Evolutionary conservation across 1,284 basidiomycete genomes (phyloP), one percentile per base, ranked within the genome.

Genomic region (Cutaneotrichosporon spelunceum): DNA sequence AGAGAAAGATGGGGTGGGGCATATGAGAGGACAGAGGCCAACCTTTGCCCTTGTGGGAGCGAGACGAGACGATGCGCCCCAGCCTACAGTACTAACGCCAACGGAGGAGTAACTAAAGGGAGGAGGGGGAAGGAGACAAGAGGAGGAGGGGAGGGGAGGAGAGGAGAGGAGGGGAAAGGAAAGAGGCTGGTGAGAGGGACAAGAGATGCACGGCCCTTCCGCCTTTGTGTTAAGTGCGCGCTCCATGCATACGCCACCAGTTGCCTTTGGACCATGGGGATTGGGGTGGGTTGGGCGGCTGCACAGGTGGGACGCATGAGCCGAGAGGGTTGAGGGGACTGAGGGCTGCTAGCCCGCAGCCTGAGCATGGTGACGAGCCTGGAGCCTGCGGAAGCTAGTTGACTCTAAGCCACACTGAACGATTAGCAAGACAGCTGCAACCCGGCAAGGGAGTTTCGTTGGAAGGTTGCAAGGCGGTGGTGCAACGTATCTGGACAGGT

Each of bases 151-250:
- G 45, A 48, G 21, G 19, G n/a, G n/a, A n/a, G n/a, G n/a, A n/a
- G 19, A 27, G 11, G 24, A 16, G 7, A 26, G 24, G 47, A 27
- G 14, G 4, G 47, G 27, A 3, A 26, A 48, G 24, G 47, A 13
- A 24, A 26, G 47, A n/a, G 27, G 26, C 24, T 10, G 26, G 19
- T 19, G 48, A 27, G 48, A 30, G 48, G 48, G 48, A 50, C 48
- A 29, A 24, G 14, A 27, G 14, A 27, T 50, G 48, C 48, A 50
- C 48, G 48, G 48, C 48, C 48, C 48, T 50, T 50, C 26, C 45
- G 45, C 45, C 26, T 26, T 26, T 29, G 24, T 50, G 48, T n/a
- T 50, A 30, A 14, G 19, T 50, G 48, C 27, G 24, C 47, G 23
- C 24, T 47, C 23, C 48, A n/a, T 42, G 39, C 39, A n/a, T 42